Evolutionary conservation across 2,329 filamentous ascomycete species (phyloP), one percentile per base, ranked within the genome.

Genomic region (Epichloe coenophiala): DNA sequence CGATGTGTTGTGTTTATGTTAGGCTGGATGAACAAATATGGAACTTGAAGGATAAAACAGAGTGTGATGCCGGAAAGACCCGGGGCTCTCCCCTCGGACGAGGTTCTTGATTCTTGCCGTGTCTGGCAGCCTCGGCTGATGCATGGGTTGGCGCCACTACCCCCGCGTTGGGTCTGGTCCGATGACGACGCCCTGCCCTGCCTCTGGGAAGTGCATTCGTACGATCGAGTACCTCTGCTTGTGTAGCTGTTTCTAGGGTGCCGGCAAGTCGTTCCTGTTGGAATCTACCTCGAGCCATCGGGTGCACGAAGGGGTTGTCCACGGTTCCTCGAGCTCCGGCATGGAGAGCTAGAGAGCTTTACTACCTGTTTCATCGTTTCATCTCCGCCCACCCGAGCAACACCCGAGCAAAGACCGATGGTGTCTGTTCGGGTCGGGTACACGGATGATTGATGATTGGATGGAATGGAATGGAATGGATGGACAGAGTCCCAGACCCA

Each of bases 301-400:
- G 40, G 17, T 23, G 2, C 27, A 31, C 0, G 27, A 9, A 31
- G 27, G 23, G 23, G 23, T 27, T 2, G 23, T 27, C 17, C 17
- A 17, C 17, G 0, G 23, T 23, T 23, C 23, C 23, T 23, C 23
- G 23, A 23, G 23, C 23, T 23, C 23, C 23, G 23, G 2, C 23
- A 23, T 23, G 23, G 23, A 27, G 23, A 27, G 23, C 23, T 7
- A 27, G 23, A n/a, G n/a, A n/a, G n/a, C 27, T 8, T 27, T 3
- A 27, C 27, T 27, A 8, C 27, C 27, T 27, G 27, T 12, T 48
- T 36, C 17, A 37, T 33, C 51, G 27, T 5, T 43, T 36, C 17
- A 37, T 35, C 51, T 64, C 65, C 63, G 60, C 64, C 59, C 59
- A 60, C 55, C 63, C 65, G 64, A 67, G 61, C 57, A 36, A 50